Evolutionary conservation across 306 rosid genomes (phyloP), one percentile per base, ranked within the genome.

Genomic region (Castanea mollissima): DNA sequence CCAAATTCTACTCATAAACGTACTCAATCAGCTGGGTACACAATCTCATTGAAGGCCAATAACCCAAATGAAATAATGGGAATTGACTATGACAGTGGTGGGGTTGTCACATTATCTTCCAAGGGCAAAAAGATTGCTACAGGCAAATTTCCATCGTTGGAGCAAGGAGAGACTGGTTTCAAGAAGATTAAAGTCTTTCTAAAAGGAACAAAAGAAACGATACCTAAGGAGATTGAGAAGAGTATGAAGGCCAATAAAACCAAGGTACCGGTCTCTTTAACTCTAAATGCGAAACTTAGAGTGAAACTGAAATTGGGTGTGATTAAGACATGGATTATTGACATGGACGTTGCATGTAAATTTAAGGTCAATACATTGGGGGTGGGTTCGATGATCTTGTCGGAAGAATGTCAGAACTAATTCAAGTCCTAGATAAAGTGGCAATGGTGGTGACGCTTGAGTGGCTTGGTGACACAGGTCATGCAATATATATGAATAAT

Each of bases 91-190:
- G 55, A 32, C n/a, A 2, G 2, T 0, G 15, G 49, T 20, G 79
- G 55, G 1, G 76, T n/a, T 6, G 76, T 64, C 7, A 65, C 64
- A 0, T 12, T 90, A 25, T 1, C 58, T 44, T 79, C 55, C 27
- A 32, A 29, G 1, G 32, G 52, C 0, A 49, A 34, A 1, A 64
- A n/a, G 55, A 69, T 85, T 70, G 93, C 80, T 0, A 41, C 7
- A 0, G 92, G 90, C 0, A 84, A 38, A 69, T 90, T 85, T 70
- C 87, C 94, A 1, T 11, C 1, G 67, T 0, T 69, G 74, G 20
- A 49, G 18, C 91, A 87, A 51, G 44, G 8, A 2, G 32, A 1
- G 2, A 41, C 27, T 2, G 69, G 23, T 38, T 62, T 70, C 0
- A 60, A 60, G 3, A 8, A 0, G 4, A 68, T 88, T 4, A 81